Percentiles rank a stretch among this genome's conserved stretches.
Evolutionary conservation across 179 eudicot species (phyloP).

Genomic region (Drosera spatulata): DNA sequence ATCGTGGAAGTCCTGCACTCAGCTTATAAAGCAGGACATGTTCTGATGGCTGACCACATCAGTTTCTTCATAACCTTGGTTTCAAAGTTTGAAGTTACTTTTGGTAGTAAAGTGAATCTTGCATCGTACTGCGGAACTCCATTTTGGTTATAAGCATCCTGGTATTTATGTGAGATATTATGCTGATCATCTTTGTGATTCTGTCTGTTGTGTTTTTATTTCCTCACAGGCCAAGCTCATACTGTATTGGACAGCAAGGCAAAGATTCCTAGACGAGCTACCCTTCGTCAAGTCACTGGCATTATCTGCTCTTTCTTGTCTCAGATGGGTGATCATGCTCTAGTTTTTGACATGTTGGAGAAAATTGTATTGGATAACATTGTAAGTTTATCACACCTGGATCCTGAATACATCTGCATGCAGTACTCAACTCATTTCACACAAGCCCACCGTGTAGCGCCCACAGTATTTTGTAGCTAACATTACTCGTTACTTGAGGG

Average conservation of each 20-base stretch:
- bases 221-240: slow-evolving; percentile 34
- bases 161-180: background rate
- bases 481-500: no score
- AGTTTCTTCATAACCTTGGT: slow-evolving; percentile 87
- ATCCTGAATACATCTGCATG: slow-evolving; percentile 1
- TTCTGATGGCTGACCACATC: slow-evolving; percentile 53
- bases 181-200: background rate
- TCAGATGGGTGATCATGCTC: slow-evolving; percentile 68
- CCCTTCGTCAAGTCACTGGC: slow-evolving; percentile 41
- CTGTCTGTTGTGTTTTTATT: background rate
- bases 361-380: slow-evolving; percentile 45
- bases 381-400: slow-evolving; percentile 36
- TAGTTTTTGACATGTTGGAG: slow-evolving; percentile 59
- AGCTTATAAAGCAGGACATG: slow-evolving; percentile 66
- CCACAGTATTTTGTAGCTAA: no score
- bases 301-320: slow-evolving; percentile 50
- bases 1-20: slow-evolving; percentile 71
- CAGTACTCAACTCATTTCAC: no score
- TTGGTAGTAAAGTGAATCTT: slow-evolving; percentile 31
- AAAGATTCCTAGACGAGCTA: slow-evolving; percentile 22
- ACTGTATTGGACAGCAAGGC: slow-evolving; percentile 18
- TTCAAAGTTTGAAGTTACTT: slow-evolving; percentile 43
- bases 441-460: no score
- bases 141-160: background rate
- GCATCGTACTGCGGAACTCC: background rate